Base-by-base conservation (phyloP, 345 rosid genomes). In the Linum usitatissimum region DNA sequence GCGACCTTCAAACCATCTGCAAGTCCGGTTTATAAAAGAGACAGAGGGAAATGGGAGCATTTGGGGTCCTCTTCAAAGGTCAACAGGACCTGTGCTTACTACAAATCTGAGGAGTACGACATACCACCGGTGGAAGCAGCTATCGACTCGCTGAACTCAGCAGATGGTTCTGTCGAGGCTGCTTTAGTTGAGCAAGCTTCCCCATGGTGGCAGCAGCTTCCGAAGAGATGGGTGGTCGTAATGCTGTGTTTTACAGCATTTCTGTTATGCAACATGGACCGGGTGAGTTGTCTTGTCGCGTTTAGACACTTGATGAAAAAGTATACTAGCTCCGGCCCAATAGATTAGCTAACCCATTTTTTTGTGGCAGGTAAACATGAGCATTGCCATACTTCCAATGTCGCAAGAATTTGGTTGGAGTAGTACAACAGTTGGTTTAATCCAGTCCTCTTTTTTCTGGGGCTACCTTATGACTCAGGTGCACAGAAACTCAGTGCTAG, bases 361-460 rank as follows among this genome's bases (percentile, higher is more conserved):
- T 64, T 55, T 64, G 58, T 69, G 74, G 71, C 70, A 92, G 98
- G 98, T 92, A 65, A 92, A 92, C 71, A 92, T 89, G 96, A 92
- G 98, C 86, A 89, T 89, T 78, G 96, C 98, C 13, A 87, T 92
- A 56, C 96, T 92, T 73, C 96, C 98, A 34, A 92, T 92, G 98
- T 92, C 96, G 42, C 72, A 84, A 79, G 90, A 92, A 81, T 92
- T 75, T 75, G 84, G 79, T 67, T 92, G 98, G 98, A 89, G 81
- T 78, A 89, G 95, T 75, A 86, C 96, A 59, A 92, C 98, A 0
- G 90, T 92, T 74, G 98, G 98, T 71, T 79, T 86, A 75, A 92
- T 89, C 68, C 98, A 92, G 79, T 92, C 98, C 67, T 92, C 96
- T 34, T 89, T 92, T 83, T 92, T 92, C 91, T 85, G 98, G 98